phyloP scores from a whole-genome alignment of 2,329 filamentous ascomycete species.

The Penicillium janthinellum region DNA sequence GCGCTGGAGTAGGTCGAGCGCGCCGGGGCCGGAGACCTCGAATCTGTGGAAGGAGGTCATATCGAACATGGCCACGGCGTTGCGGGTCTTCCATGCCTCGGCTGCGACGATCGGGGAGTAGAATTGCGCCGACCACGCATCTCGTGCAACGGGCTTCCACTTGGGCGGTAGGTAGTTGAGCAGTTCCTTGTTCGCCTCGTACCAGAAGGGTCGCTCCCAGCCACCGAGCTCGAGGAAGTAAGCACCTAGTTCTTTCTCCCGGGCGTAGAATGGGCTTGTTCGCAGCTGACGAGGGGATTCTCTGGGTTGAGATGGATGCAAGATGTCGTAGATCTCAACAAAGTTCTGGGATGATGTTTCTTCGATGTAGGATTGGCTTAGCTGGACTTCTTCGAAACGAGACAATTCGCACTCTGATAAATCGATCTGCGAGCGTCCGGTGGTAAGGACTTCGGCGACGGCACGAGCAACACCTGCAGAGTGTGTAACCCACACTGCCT shows the following conservation, averaged over 20 bases:
- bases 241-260: conserved; percentile 54
- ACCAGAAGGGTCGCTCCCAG: conserved; percentile 68
- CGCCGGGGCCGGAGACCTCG: conserved; percentile 61
- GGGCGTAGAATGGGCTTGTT: conserved; percentile 59
- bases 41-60: conserved; percentile 63
- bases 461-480: conserved; percentile 65
- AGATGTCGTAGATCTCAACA: conserved; percentile 65
- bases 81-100: conserved; percentile 67
- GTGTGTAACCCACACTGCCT: conserved; percentile 69
- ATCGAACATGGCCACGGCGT: conserved; percentile 64
- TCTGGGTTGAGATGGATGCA: conserved; percentile 62
- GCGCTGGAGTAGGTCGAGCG: conserved; percentile 56
- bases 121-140: conserved; percentile 60
- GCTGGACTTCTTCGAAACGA: conserved; percentile 64
- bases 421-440: conserved; percentile 58
- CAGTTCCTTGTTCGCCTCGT: conserved; percentile 57
- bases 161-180: conserved; percentile 54
- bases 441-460: conserved; percentile 60
- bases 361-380: conserved; percentile 56
- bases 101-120: conserved; percentile 62
- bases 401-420: conserved; percentile 61
- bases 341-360: conserved; percentile 65
- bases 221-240: conserved; percentile 61
- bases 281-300: conserved; percentile 61
- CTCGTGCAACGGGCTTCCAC: conserved; percentile 59